These are phyloP conservation scores for Mycotypha africana DNA, from an alignment of 371 early-diverging fungal species.

Conservation along the genomic window DNA sequence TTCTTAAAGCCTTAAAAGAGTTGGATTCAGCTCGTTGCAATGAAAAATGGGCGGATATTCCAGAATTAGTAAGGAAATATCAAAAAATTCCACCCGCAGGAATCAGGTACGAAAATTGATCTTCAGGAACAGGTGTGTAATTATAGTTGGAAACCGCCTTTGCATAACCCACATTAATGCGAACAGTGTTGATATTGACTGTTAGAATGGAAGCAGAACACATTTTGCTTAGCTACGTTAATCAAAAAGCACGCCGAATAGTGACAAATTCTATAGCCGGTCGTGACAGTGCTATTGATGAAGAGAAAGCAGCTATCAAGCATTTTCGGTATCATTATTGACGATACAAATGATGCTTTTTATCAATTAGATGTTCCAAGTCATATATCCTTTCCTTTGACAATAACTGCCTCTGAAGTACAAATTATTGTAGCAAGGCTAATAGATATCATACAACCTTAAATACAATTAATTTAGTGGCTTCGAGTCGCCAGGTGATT, in stretches of 20 bases:
- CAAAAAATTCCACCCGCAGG: conserved; percentile 58
- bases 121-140: too few relatives aligned
- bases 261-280: too few relatives aligned
- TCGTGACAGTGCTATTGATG: not conserved
- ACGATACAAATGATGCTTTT: conserved; percentile 9
- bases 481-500: conserved; percentile 21
- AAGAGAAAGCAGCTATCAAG: conserved; percentile 1
- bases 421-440: conserved; percentile 13
- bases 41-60: conserved; percentile 50
- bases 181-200: conserved; percentile 17
- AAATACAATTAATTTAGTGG: too few relatives aligned
- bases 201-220: conserved; percentile 19
- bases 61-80: conserved; percentile 60
- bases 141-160: too few relatives aligned
- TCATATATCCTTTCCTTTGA: conserved; percentile 11
- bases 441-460: conserved; percentile 16
- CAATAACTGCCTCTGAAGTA: conserved; percentile 5
- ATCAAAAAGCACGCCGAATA: too few relatives aligned
- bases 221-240: too few relatives aligned
- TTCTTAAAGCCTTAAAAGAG: conserved; percentile 32
- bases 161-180: too few relatives aligned
- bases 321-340: too few relatives aligned
- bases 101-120: conserved; percentile 49
- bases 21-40: conserved; percentile 54
- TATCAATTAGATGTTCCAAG: conserved; percentile 25